Base-by-base conservation (phyloP, 2,329 filamentous ascomycete genomes). In the Helicocarpus griseus region DNA sequence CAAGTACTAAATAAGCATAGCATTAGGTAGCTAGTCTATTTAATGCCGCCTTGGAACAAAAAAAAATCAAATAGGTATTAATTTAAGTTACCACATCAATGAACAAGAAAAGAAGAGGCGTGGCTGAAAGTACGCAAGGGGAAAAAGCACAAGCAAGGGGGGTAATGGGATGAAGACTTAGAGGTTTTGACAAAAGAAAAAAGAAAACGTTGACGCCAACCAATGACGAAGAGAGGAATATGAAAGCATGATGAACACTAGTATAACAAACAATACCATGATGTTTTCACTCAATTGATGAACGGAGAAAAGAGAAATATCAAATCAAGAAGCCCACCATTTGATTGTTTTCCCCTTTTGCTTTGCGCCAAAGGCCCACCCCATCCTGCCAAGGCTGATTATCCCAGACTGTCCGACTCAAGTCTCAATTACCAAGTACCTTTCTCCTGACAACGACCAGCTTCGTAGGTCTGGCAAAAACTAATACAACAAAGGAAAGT, bases 91-190 rank as follows among this genome's bases (percentile, higher is more conserved):
- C 17, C 36, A 39, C 36, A 39, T 39, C 17, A 43, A 50, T 40
- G 31, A 29, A 50, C 35, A 49, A 54, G 33, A 50, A 24, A 24
- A 29, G 14, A 41, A 31, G 26, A 48, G 19, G 24, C 17, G 31
- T 9, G 5, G n/a, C 39, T 46, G 26, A 7, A 50, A 17, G 19
- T 21, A 4, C 2, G 9, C 24, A 28, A 36, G n/a, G 17, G 14
- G 17, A 33, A 35, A 39, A 33, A 22, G 13, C 33, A 29, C 51
- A 36, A 22, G 13, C 31, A 24, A 24, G 8, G 38, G 6, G 21
- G 5, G 21, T 5, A 11, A 39, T 17, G 36, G 14, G 9, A 33
- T 24, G 26, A 22, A 21, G 6, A 36, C 17, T 24, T 4, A 7
- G 2, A 24, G 29, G 4, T 14, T 14, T 14, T 35, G 5, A 38